Base-by-base conservation (phyloP, 2,329 filamentous ascomycete genomes). In the Epichloe bromicola region DNA sequence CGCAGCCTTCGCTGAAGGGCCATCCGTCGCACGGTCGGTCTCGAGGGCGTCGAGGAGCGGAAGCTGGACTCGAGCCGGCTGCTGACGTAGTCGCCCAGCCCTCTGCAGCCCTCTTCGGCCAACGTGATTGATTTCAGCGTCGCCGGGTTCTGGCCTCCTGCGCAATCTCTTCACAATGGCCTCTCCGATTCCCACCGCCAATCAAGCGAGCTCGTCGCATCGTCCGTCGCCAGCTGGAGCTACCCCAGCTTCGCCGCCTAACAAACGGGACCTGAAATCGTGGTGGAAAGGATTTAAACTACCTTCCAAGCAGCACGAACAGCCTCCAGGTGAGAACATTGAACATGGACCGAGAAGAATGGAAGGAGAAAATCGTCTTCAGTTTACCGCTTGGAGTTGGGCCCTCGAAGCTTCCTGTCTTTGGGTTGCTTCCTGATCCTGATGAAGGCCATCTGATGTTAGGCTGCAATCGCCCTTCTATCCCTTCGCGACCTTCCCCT, bases 211-310 rank as follows among this genome's bases (percentile, higher is more conserved):
- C 55, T 62, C 60, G 54, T 59, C 62, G 48, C 56, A 56, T 48
- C 58, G 57, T 45, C 50, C 54, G 40, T 51, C 59, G 20, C 55
- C 59, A 45, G 57, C 60, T 19, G 57, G 59, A 49, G 60, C 67
- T 64, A 67, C 70, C 68, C 61, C 75, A 65, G 64, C 76, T 65
- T 88, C 87, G 41, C 87, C 86, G 51, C 88, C 88, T 33, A 88
- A 82, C 58, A 94, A 86, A 72, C 82, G 88, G 65, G 89, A 95
- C 66, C 74, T 97, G 59, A 86, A 89, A 60, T 94, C 87, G 54
- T 98, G 93, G 93, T 97, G 93, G 93, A 95, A 89, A 70, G 83
- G 84, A 61, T 97, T 98, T 72, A 93, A 93, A 71, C 79, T 86
- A 50, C 73, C 77, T 44, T 69, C 74, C 38, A 80, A 74, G 61